These are phyloP conservation scores for Lunularia cruciata DNA, from an alignment of 225 moss, liverwort and hornwort genomes.

Conservation along the genomic window DNA sequence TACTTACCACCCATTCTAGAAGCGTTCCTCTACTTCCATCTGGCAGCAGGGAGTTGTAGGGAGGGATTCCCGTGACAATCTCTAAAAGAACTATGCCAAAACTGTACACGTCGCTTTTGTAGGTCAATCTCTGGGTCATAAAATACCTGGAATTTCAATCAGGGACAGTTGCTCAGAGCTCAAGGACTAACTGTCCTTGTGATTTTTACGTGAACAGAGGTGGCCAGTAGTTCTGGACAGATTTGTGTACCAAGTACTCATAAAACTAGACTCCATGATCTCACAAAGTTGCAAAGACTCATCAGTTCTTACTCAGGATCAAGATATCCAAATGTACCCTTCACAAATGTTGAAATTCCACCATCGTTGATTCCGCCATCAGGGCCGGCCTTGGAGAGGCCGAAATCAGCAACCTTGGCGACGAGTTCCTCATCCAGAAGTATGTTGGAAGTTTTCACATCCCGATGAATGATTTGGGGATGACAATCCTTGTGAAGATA, in stretches of 20 bases:
- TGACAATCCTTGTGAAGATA: slow-evolving; percentile 59
- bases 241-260: neutral
- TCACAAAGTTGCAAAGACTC: neutral
- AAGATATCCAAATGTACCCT: slow-evolving; percentile 32
- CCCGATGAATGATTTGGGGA: slow-evolving; percentile 64
- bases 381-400: slow-evolving; percentile 55
- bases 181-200: neutral
- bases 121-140: slow-evolving; percentile 5
- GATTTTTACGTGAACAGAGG: neutral
- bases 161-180: neutral
- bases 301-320: slow-evolving; percentile 32
- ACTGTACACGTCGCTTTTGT: slow-evolving; percentile 27
- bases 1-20: slow-evolving; percentile 18
- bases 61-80: slow-evolving; percentile 16
- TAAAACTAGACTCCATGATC: neutral
- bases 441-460: slow-evolving; percentile 63
- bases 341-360: slow-evolving; percentile 68
- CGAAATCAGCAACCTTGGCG: slow-evolving; percentile 78
- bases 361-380: slow-evolving; percentile 62
- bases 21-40: slow-evolving; percentile 21
- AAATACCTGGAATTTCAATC: slow-evolving; percentile 12
- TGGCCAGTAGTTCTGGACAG: neutral
- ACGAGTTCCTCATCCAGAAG: slow-evolving; percentile 51
- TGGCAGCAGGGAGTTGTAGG: slow-evolving; percentile 5
- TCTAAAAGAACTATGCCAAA: slow-evolving; percentile 28